Percentiles rank a stretch among this genome's conserved stretches.
Evolutionary conservation across 768 basidiomycete species (phyloP).

Genomic region (Trametes sanguinea): DNA sequence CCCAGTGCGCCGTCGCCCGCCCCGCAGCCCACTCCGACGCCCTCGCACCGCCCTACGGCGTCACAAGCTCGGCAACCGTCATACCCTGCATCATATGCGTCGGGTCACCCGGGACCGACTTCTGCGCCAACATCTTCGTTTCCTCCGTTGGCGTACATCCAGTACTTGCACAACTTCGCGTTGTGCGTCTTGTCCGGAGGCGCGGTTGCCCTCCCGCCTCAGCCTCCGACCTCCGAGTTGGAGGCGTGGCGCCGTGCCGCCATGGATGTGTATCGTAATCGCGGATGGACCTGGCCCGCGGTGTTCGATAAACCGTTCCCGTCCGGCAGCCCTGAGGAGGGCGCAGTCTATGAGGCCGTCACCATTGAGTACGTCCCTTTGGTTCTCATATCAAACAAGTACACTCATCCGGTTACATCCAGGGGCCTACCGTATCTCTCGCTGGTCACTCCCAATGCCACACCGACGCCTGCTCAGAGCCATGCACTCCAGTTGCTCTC

Average conservation of each 20-base stretch:
- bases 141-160: slow-evolving; percentile 6
- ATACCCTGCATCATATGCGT: not conserved
- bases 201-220: slow-evolving; percentile 1
- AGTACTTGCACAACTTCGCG: slow-evolving; percentile 11
- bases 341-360: slow-evolving; percentile 38
- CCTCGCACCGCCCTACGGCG: slow-evolving; percentile 3
- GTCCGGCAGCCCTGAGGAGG: slow-evolving; percentile 23
- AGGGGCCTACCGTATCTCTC: slow-evolving; percentile 59
- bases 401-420: not conserved
- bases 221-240: slow-evolving; percentile 9
- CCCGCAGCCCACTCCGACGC: not conserved
- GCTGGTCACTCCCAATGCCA: slow-evolving; percentile 45
- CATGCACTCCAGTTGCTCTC: slow-evolving; percentile 68
- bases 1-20: not conserved
- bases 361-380: slow-evolving; percentile 33
- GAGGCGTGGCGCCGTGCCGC: slow-evolving; percentile 23
- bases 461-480: slow-evolving; percentile 58
- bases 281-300: slow-evolving; percentile 46
- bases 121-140: slow-evolving; percentile 1
- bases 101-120: not conserved
- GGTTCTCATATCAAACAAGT: not conserved
- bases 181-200: slow-evolving; percentile 7
- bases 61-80: not conserved
- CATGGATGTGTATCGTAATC: slow-evolving; percentile 33
- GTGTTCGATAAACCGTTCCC: slow-evolving; percentile 44